Conservation (phyloP, 306 rosid species). For the Pueraria montana region DNA sequence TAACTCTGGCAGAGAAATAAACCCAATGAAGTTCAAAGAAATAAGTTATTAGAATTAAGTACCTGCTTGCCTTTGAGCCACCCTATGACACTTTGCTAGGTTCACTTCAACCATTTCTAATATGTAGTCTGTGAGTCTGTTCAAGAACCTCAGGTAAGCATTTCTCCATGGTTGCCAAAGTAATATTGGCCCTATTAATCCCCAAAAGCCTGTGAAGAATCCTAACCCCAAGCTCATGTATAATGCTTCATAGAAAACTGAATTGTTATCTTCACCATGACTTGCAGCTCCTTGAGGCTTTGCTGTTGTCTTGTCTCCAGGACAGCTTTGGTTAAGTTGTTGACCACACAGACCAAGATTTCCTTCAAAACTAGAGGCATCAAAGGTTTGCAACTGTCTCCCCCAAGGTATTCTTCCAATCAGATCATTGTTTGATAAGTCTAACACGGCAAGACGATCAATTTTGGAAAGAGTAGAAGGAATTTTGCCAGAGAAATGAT, state of each 20-base stretch:
- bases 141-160: conserved; percentile 20
- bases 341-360: conserved; percentile 43
- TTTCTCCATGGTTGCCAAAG: conserved; percentile 22
- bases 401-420: conserved; percentile 41
- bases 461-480: conserved; percentile 15
- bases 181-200: neutral
- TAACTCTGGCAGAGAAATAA: neutral
- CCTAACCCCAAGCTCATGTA: conserved; percentile 39
- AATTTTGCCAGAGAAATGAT: neutral
- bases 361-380: conserved; percentile 33
- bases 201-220: conserved; percentile 10
- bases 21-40: neutral
- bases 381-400: conserved; percentile 29
- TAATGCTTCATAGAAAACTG: conserved; percentile 29
- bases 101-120: neutral
- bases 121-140: conserved; percentile 8
- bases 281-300: neutral
- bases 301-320: neutral
- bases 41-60: neutral
- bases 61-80: neutral
- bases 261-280: neutral
- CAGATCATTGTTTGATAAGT: conserved; percentile 29
- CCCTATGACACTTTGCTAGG: neutral
- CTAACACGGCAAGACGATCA: neutral
- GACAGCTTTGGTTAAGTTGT: conserved; percentile 23